Base-by-base conservation (phyloP, 495 filamentous ascomycete genomes). In the Cercophora newfieldiana region DNA sequence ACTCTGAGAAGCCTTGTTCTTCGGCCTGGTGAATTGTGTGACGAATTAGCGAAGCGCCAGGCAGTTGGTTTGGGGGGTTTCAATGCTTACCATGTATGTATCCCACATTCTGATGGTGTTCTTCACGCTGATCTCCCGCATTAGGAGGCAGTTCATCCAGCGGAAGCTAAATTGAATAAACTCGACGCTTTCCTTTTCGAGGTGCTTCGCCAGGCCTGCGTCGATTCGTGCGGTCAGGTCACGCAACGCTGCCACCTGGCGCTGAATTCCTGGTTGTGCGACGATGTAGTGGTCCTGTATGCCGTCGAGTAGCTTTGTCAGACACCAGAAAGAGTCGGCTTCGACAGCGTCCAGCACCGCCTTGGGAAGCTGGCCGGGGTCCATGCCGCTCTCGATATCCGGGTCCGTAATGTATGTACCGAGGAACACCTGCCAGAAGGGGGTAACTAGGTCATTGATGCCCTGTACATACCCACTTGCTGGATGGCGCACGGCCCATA, bases 61-160 rank as follows among this genome's bases (percentile, higher is more conserved):
- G n/a, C 1, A 16, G 25, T 1, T 12, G 58, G 31, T 8, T 25
- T n/a, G 18, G 30, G 24, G 47, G 37, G 24, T 10, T 65, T 14
- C 56, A 26, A 6, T 14, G 75, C 87, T 70, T 79, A 96, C 93
- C 83, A 99, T 87, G 78, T 99, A 99, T 12, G 95, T 99, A 80
- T 99, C 95, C 95, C 95, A 99, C 95, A 99, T 99, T 67, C 95
- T 83, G 69, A 98, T 97, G 1, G 92, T 97, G 71, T 97, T 97
- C 77, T 88, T 91, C 48, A 99, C 92, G 75, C 89, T 96, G 66
- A 99, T 90, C 78, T 99, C 95, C 66, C 95, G 85, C 95, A 99
- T 99, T 69, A 99, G 81, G 66, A 99, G 84, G 72, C 95, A 99
- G 71, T 99, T 99, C 95, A 99, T 98, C 95, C 95, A 99, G 65